These are phyloP conservation scores for Takakia lepidozioides DNA, from an alignment of 225 moss, liverwort and hornwort species.

Conservation along the genomic window DNA sequence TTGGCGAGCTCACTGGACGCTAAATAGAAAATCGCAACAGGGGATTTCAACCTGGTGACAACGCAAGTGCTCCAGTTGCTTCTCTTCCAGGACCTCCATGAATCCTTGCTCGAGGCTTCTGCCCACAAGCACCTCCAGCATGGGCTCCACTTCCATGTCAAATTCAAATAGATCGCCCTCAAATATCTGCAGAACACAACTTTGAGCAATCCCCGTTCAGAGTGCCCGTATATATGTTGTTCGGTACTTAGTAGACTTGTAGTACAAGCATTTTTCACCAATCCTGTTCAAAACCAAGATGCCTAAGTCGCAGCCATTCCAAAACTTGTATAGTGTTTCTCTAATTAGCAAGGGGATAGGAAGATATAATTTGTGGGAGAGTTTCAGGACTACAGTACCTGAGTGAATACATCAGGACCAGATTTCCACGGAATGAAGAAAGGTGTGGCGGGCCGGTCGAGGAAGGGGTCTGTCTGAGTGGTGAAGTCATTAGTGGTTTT, in stretches of 20 bases:
- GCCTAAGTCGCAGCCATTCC: too few relatives aligned
- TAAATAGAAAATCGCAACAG: too few relatives aligned
- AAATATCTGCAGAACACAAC: constrained; percentile 80
- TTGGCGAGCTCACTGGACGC: too few relatives aligned
- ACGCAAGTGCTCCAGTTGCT: constrained; percentile 69
- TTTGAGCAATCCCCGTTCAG: too few relatives aligned
- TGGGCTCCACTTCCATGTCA: constrained; percentile 83
- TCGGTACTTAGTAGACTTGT: not conserved
- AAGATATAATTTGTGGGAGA: too few relatives aligned
- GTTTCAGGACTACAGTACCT: constrained; percentile 27
- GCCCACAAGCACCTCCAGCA: constrained; percentile 69
- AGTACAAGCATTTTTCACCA: not conserved
- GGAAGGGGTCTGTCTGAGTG: constrained; percentile 93
- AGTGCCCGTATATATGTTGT: not conserved
- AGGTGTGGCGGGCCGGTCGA: constrained; percentile 75
- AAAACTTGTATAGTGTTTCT: too few relatives aligned
- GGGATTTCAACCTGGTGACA: constrained; percentile 89
- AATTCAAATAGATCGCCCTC: constrained; percentile 85
- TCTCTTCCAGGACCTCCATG: constrained; percentile 96
- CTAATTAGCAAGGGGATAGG: too few relatives aligned
- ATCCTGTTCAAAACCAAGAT: too few relatives aligned
- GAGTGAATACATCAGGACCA: constrained; percentile 84
- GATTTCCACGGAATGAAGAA: constrained; percentile 98
- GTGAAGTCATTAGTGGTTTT: constrained; percentile 67
- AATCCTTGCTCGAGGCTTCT: constrained; percentile 78